Evolutionary conservation across 345 rosid species (phyloP).

Genomic region (Trapa bicornis): DNA sequence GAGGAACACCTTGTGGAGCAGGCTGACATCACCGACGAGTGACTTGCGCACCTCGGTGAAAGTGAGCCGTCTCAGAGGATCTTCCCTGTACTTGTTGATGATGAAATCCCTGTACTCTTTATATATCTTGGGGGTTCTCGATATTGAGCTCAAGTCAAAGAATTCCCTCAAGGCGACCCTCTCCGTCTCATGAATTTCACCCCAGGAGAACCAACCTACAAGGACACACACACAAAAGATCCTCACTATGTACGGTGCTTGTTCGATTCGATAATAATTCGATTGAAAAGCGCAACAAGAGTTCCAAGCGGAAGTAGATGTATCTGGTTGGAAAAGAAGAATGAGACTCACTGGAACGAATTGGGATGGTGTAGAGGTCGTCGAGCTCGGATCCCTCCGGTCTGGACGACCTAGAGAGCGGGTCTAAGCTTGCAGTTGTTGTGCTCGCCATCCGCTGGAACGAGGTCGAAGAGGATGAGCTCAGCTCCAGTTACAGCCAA

Average conservation of each 20-base stretch:
- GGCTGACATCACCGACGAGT: constrained; percentile 69
- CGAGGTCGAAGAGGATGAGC: not conserved
- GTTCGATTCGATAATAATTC: not conserved
- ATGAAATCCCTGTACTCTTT: constrained; percentile 88
- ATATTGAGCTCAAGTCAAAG: constrained; percentile 72
- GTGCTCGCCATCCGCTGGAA: not conserved
- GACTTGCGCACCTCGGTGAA: constrained; percentile 74
- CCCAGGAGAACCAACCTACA: constrained; percentile 88
- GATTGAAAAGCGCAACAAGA: not conserved
- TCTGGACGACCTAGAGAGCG: not conserved
- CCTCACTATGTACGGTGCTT: not conserved
- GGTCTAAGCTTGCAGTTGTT: not conserved
- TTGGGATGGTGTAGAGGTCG: constrained; percentile 13
- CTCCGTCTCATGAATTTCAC: constrained; percentile 84
- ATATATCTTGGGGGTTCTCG: constrained; percentile 83
- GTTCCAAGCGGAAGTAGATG: not conserved
- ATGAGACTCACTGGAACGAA: constrained; percentile 5
- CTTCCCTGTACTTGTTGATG: constrained; percentile 77
- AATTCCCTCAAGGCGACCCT: constrained; percentile 55
- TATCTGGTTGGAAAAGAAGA: constrained; percentile 16
- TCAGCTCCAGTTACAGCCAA: not conserved
- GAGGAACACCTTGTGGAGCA: constrained; percentile 62
- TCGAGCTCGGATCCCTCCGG: constrained; percentile 5
- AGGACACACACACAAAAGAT: not conserved
- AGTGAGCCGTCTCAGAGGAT: constrained; percentile 50